Evolutionary conservation across 495 filamentous ascomycete species (phyloP).

Genomic region (Aspergillus ellipticus): DNA sequence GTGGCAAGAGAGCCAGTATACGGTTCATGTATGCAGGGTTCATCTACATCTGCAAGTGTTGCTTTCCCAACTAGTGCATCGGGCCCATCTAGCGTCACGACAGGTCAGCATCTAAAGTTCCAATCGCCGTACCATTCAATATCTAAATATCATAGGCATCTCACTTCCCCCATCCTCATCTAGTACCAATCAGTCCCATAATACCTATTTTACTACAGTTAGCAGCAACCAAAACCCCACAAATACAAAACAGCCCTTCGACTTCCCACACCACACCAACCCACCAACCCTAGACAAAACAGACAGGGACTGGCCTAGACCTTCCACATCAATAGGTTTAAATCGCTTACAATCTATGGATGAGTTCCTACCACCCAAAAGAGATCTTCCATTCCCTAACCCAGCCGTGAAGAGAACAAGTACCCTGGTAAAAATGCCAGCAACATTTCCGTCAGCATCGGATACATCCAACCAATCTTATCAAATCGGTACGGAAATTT

Average conservation of each 20-base stretch:
- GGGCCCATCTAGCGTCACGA: conserved; percentile 2
- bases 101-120: not conserved
- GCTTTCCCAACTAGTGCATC: not conserved
- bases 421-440: not conserved
- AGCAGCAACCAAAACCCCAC: not conserved
- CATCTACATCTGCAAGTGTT: not conserved
- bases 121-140: not conserved
- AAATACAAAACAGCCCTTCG: not conserved
- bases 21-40: not conserved
- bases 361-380: conserved; percentile 43
- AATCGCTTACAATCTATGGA: conserved; percentile 28
- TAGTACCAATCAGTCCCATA: not conserved
- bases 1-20: not conserved
- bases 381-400: conserved; percentile 41
- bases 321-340: conserved; percentile 16
- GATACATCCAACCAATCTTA: not conserved
- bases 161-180: conserved; percentile 12
- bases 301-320: conserved; percentile 11
- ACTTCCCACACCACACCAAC: not conserved
- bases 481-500: not conserved
- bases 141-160: not conserved
- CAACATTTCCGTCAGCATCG: not conserved
- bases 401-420: conserved; percentile 19
- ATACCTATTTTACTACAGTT: not conserved
- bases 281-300: not conserved